Evolutionary conservation across 129 eudicot genomes (phyloP), one percentile per base, ranked within the genome.

Genomic region (Solidago caesia): DNA sequence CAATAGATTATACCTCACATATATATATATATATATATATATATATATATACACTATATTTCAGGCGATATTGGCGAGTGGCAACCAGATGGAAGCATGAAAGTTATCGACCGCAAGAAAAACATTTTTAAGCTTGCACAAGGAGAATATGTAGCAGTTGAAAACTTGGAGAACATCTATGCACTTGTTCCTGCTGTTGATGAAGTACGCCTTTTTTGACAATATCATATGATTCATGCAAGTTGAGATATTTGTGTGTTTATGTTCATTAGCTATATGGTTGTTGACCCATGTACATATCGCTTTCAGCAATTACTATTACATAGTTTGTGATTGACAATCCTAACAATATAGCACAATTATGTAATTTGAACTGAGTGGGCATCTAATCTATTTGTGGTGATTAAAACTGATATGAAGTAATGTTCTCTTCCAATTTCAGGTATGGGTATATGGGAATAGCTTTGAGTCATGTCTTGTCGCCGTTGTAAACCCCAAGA

Each of bases 111-210:
- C 70, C 89, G 95, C 75, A 92, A 86, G 77, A 92, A 90, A 84
- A 92, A 89, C 79, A 92, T 87, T 55, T 92, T 92, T 74, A 92
- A 92, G 84, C 96, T 89, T 29, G 81, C 96, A 51, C 96, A 90
- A 70, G 98, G 96, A 81, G 98, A 92, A 70, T 92, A 92, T 73
- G 96, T 92, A 62, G 98, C 96, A 1, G 98, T 92, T 68, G 96
- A 92, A 73, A 92, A 90, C 81, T 86, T 92, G 89, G 98, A 92
- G 78, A 90, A 90, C 26, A 45, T 92, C 53, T 92, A 75, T 75
- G 96, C 82, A 61, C 87, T 84, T 72, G 91, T 80, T 76, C 60
- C 92, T 69, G 87, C 57, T 44, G 67, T 92, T 63, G 98, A 92
- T 59, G 86, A 89, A 85, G 96, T 66, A 66, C 14, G 59, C 39